Evolutionary conservation across 208 protist genomes (phyloP), one percentile per base, ranked within the genome.

Genomic region (Acanthamoeba culbertsoni): DNA sequence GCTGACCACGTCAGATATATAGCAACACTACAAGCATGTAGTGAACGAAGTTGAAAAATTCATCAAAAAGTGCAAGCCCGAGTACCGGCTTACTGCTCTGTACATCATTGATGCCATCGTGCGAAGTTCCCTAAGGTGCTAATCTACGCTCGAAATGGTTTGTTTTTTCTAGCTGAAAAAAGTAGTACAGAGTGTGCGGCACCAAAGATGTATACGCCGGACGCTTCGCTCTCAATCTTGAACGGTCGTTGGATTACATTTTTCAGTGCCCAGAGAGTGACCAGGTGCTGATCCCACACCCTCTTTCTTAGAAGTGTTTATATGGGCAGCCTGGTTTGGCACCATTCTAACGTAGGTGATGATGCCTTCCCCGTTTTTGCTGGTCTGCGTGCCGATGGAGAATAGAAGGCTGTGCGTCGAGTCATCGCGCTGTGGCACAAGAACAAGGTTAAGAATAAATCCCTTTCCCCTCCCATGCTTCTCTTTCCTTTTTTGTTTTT

Each of bases 51-150:
- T 93, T 6, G 91, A 93, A 33, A 86, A 88, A 55, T 68, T 89
- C 42, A 75, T 75, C 53, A 46, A 63, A 20, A 55, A 68, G n/a
- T 51, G 18, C 23, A 46, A 31, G 37, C 53, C 91, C 26, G 71
- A 93, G 53, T 23, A 88, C 46, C 14, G 63, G 10, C 73, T 93
- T 4, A 53, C 91, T 8, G 53, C 37, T 37, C 45, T 93, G 3
- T 93, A 93, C 71, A 88, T 89, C 16, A 73, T 93, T 18, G 91
- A 93, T n/a, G 71, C 71, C 43, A 93, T 93, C 73, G 65, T 71
- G 3, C 89, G 91, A 6, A 14, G 45, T 1, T 93, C 91, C 42
- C 20, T 89, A 14, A 43, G 68, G 68, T 79, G 26, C 42, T 26
- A 28, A 33, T 0, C 3, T 42, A n/a, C n/a, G n/a, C 37, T 2